Conservation (phyloP, 306 rosid genomes). For the Fragaria vesca region DNA sequence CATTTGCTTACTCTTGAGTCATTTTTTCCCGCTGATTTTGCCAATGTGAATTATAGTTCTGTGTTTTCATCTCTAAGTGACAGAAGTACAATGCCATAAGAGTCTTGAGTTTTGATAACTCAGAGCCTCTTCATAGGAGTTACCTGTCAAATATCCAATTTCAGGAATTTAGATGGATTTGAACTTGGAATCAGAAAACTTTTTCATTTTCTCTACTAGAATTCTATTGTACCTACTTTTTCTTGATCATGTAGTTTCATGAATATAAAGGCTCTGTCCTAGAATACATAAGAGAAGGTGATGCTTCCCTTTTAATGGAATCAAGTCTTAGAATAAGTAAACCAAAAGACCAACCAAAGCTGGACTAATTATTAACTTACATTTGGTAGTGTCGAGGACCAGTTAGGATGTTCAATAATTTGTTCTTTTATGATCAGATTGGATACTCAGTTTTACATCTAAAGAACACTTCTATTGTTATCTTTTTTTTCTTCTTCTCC, state of each 20-base stretch:
- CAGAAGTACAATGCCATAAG: background rate
- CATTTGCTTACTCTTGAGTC: conserved; percentile 18
- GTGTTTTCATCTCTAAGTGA: background rate
- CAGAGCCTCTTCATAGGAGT: background rate
- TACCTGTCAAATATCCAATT: background rate
- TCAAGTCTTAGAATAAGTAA: no score
- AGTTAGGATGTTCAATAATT: background rate
- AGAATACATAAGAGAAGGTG: background rate
- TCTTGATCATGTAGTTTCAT: background rate
- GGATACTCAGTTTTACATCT: background rate
- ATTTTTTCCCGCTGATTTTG: conserved; percentile 6
- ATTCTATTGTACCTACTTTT: background rate
- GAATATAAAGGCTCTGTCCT: background rate
- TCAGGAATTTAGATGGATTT: conserved; percentile 1
- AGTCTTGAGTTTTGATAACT: background rate
- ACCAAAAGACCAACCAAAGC: background rate
- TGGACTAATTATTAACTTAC: background rate
- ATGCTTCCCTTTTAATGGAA: background rate
- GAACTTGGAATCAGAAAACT: background rate
- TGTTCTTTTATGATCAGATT: background rate
- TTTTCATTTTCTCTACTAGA: background rate
- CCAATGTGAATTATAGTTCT: conserved; percentile 3
- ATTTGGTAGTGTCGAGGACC: background rate
- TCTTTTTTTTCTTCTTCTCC: background rate
- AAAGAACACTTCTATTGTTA: background rate